A percentile compares a stretch with the other conserved stretches of the same genome.
Conservation (phyloP, 1,284 basidiomycete species). For the Agaricales sp. region DNA sequence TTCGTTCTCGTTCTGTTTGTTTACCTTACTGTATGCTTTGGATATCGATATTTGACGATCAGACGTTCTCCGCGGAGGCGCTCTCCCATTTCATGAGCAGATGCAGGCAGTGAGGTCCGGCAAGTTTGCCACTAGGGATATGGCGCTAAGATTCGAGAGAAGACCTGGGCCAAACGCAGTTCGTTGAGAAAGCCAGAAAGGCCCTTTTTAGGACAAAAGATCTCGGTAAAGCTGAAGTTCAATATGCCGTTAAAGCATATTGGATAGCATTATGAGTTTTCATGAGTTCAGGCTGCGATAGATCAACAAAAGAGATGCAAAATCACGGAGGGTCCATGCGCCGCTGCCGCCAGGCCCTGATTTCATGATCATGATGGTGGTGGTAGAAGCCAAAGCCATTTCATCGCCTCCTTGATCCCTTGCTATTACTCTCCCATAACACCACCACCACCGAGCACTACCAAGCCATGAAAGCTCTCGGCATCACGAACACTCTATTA, state of each 20-base stretch:
- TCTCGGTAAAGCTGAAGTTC: too few relatives aligned
- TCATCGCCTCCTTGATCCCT: background rate
- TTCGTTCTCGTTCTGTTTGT: background rate
- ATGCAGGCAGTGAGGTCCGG: too few relatives aligned
- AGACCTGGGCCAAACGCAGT: background rate
- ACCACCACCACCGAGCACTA: background rate
- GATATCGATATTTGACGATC: background rate
- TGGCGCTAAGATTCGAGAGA: too few relatives aligned
- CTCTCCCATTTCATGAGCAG: background rate
- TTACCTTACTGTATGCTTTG: background rate
- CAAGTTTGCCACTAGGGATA: too few relatives aligned
- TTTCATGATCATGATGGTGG: background rate
- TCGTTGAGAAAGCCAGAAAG: background rate
- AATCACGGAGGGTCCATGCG: background rate
- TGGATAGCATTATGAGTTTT: too few relatives aligned
- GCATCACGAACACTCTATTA: constrained; percentile 29
- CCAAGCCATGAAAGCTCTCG: background rate
- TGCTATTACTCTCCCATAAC: background rate
- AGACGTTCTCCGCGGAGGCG: background rate
- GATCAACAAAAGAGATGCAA: too few relatives aligned
- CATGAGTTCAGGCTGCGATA: too few relatives aligned
- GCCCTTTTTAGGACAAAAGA: too few relatives aligned
- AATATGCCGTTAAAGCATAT: too few relatives aligned
- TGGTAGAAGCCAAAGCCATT: background rate
- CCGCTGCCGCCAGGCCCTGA: background rate